Conservation (phyloP, 164 flowering plant species). For the Stephania cephalantha region DNA sequence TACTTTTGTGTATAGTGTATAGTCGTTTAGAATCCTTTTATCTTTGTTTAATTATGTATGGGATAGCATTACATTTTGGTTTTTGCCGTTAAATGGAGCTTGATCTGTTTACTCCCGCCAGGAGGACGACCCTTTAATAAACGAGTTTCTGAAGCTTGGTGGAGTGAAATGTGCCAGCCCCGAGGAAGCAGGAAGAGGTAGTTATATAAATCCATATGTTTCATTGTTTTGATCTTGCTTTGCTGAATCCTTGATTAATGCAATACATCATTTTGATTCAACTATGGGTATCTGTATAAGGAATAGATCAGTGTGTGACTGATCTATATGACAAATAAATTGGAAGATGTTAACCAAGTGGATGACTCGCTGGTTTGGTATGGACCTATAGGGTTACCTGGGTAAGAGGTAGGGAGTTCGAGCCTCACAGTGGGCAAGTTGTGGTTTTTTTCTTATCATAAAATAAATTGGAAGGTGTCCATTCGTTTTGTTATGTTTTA, state of each 20-base stretch:
- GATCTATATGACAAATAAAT: too few relatives aligned
- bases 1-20: background rate
- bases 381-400: too few relatives aligned
- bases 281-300: background rate
- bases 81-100: conserved; percentile 7
- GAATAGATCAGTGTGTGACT: too few relatives aligned
- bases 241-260: too few relatives aligned
- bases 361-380: too few relatives aligned
- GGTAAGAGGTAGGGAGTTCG: too few relatives aligned
- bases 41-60: background rate
- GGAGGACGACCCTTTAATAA: conserved; percentile 34
- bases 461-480: too few relatives aligned
- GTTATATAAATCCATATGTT: background rate
- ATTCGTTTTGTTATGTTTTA: too few relatives aligned
- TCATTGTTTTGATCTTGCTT: background rate
- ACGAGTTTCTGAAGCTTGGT: conserved; percentile 60
- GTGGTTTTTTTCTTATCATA: too few relatives aligned
- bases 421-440: too few relatives aligned
- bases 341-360: too few relatives aligned
- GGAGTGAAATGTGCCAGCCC: conserved; percentile 48
- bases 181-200: conserved; percentile 58
- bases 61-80: background rate
- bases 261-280: background rate
- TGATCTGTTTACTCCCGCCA: conserved; percentile 22
- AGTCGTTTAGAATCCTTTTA: background rate